A percentile compares a stretch with the other conserved stretches of the same genome.
phyloP scores from a whole-genome alignment of 1,284 basidiomycete genomes.

The Trichosporon asahii region DNA sequence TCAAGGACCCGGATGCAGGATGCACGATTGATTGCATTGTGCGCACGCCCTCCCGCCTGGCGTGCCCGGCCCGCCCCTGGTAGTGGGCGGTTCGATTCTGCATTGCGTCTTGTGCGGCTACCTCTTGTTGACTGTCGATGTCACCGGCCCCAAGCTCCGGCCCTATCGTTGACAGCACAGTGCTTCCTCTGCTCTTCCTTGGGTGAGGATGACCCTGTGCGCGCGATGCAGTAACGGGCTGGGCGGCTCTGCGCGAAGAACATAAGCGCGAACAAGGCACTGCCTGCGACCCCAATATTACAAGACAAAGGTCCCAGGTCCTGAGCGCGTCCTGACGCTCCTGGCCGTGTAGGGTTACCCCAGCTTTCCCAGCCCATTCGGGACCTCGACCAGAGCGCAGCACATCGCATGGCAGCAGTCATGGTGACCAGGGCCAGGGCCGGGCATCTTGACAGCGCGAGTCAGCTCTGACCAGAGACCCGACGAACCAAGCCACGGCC shows the following conservation, averaged over 20 bases:
- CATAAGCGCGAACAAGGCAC: conserved; percentile 6
- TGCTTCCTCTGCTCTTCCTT: neutral
- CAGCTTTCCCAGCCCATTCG: neutral
- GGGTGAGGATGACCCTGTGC: neutral
- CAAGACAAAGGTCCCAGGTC: neutral
- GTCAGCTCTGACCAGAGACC: neutral
- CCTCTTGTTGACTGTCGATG: neutral
- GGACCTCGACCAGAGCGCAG: neutral
- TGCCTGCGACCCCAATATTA: conserved; percentile 3
- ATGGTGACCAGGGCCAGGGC: neutral
- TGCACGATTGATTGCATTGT: neutral
- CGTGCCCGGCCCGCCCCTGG: neutral
- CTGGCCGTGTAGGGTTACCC: conserved; percentile 7
- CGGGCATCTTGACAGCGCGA: neutral
- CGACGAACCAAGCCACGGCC: neutral
- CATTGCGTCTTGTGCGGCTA: neutral
- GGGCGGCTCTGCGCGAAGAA: neutral
- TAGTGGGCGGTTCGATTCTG: neutral
- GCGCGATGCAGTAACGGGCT: neutral
- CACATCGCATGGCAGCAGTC: neutral
- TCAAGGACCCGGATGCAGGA: neutral
- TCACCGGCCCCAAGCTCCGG: neutral
- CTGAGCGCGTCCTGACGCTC: conserved; percentile 4
- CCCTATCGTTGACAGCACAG: neutral
- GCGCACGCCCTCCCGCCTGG: neutral